These are phyloP conservation scores for Xylaria multiplex DNA, from an alignment of 2,329 filamentous ascomycete genomes.

Conservation along the genomic window DNA sequence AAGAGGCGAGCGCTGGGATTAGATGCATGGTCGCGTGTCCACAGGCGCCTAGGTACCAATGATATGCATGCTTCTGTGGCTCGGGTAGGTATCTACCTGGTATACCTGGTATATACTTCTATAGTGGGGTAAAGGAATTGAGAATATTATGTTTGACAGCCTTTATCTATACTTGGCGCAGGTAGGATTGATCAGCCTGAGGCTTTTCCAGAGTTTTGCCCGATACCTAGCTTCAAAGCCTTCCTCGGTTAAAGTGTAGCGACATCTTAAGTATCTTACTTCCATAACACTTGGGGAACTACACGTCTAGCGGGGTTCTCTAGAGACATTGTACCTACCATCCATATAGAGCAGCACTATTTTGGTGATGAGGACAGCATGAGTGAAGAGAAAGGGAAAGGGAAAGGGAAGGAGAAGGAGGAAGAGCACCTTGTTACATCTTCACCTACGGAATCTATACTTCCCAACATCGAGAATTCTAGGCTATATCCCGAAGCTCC, in stretches of 20 bases:
- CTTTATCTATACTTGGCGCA: background rate
- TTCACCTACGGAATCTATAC: slow-evolving; percentile 6
- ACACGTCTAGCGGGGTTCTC: background rate
- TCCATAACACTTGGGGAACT: background rate
- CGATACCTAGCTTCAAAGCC: background rate
- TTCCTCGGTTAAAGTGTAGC: background rate
- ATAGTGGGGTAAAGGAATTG: slow-evolving; percentile 4
- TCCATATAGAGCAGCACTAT: slow-evolving; percentile 4
- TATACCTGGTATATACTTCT: background rate
- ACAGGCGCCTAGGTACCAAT: background rate
- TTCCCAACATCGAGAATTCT: slow-evolving; percentile 12
- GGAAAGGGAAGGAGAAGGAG: slow-evolving; percentile 27
- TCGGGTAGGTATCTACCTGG: background rate
- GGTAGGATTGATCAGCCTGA: background rate
- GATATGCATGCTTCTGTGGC: background rate
- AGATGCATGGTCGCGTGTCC: background rate
- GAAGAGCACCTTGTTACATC: background rate
- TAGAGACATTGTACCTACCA: background rate
- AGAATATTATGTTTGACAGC: background rate
- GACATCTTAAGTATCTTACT: background rate
- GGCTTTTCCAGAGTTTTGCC: background rate
- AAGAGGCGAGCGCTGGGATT: no score
- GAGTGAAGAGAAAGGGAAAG: slow-evolving; percentile 21
- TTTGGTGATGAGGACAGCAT: background rate
- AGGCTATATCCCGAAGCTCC: slow-evolving; percentile 21